Conservation (phyloP, 345 rosid species). For the Raphanus raphanistrum region DNA sequence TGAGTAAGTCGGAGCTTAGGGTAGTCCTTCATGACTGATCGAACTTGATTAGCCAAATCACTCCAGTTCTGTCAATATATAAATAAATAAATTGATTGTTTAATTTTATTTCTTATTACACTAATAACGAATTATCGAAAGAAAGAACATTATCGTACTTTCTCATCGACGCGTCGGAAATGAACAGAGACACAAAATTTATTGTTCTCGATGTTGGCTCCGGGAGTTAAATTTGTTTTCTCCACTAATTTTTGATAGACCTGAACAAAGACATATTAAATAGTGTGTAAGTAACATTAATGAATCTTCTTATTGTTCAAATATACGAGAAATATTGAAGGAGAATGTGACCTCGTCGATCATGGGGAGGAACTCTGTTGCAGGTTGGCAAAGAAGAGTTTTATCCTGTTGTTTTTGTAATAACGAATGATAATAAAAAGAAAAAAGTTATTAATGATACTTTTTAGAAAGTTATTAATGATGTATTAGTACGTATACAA, state of each 20-base stretch:
- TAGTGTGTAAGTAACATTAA: neutral
- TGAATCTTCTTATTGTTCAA: neutral
- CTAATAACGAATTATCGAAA: neutral
- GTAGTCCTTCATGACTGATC: constrained; percentile 61
- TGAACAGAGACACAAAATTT: constrained; percentile 93
- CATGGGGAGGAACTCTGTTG: constrained; percentile 84
- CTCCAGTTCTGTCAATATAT: constrained; percentile 62
- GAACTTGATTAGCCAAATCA: constrained; percentile 66
- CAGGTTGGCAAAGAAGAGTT: constrained; percentile 73
- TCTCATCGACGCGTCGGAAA: constrained; percentile 86
- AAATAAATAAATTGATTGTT: neutral
- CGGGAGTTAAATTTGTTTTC: constrained; percentile 63
- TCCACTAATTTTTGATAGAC: constrained; percentile 53
- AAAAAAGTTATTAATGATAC: no score
- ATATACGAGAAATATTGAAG: neutral
- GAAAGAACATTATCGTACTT: constrained; percentile 40
- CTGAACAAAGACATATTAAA: constrained; percentile 28
- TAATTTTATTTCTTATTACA: neutral
- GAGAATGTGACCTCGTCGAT: constrained; percentile 63
- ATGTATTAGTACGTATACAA: constrained; percentile 8
- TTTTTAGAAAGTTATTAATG: neutral
- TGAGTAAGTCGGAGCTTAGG: constrained; percentile 71
- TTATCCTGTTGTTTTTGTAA: constrained; percentile 38
- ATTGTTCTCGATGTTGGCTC: constrained; percentile 87
- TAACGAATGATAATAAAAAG: neutral